phyloP scores from a whole-genome alignment of 768 basidiomycete species.

The Tricholoma saponaceum region DNA sequence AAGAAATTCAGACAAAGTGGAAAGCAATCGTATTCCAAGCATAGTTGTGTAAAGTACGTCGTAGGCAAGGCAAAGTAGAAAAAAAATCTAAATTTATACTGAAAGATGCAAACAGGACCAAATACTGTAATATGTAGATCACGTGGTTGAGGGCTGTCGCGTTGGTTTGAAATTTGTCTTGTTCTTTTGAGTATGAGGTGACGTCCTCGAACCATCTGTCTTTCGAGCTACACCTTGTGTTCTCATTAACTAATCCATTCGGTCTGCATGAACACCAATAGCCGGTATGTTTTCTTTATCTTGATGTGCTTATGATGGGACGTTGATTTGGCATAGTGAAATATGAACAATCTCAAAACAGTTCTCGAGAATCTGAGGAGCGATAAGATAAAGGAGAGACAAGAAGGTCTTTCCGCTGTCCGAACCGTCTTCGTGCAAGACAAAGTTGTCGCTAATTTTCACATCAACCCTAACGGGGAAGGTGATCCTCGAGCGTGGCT shows the following conservation, averaged over 20 bases:
- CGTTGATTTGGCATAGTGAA: background rate
- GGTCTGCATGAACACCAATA: background rate
- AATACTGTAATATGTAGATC: background rate
- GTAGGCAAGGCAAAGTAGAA: background rate
- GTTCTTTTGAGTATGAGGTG: background rate
- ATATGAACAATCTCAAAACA: slow-evolving; percentile 34
- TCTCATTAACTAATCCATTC: background rate
- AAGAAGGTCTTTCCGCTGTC: slow-evolving; percentile 54
- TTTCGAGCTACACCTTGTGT: background rate
- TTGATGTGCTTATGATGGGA: background rate
- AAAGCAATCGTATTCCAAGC: background rate
- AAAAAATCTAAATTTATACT: background rate
- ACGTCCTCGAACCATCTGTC: background rate
- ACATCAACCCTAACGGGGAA: slow-evolving; percentile 31
- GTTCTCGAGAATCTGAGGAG: slow-evolving; percentile 51
- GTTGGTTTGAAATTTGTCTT: background rate
- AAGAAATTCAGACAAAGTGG: slow-evolving; percentile 4
- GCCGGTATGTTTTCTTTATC: background rate
- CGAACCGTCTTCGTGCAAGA: slow-evolving; percentile 48
- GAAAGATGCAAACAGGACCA: background rate
- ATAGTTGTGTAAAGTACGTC: background rate
- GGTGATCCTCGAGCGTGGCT: slow-evolving; percentile 48
- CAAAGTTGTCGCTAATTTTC: slow-evolving; percentile 40
- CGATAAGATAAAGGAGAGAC: slow-evolving; percentile 66
- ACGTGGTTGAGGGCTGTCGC: background rate